These are phyloP conservation scores for Dictyostelium citrinum DNA, from an alignment of 78 protist species.

Conservation along the genomic window DNA sequence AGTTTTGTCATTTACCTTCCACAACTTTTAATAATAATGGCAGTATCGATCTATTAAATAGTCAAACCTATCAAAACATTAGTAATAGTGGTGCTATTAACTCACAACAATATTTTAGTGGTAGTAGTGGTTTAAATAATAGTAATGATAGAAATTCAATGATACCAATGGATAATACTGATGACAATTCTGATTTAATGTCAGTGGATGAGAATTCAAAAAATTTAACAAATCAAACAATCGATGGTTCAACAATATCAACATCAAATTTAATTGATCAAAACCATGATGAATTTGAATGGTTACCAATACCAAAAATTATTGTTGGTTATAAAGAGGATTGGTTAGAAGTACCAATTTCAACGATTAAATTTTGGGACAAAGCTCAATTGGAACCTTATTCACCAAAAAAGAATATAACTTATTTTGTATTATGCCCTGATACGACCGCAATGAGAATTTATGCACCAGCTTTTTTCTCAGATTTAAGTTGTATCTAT, in stretches of 20 bases:
- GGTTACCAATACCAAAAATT: constrained; percentile 51
- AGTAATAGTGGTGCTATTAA: background rate
- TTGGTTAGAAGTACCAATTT: constrained; percentile 54
- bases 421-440: constrained; percentile 64
- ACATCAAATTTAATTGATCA: background rate
- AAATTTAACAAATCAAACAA: background rate
- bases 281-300: background rate
- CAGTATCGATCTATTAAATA: background rate
- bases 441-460: constrained; percentile 19
- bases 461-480: constrained; percentile 22
- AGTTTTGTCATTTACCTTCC: background rate
- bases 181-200: background rate
- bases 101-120: background rate
- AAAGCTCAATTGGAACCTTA: constrained; percentile 67
- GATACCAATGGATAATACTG: background rate
- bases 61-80: background rate
- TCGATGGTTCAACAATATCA: background rate
- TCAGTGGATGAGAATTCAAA: background rate
- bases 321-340: constrained; percentile 61
- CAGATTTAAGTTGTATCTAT: constrained; percentile 48
- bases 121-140: constrained; percentile 3
- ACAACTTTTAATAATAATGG: background rate
- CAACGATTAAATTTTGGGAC: constrained; percentile 56
- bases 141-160: constrained; percentile 2
- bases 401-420: constrained; percentile 76